Percentiles rank a stretch among this genome's conserved stretches.
Conservation (phyloP, 2,329 filamentous ascomycete species). For the Arthroderma sp. region DNA sequence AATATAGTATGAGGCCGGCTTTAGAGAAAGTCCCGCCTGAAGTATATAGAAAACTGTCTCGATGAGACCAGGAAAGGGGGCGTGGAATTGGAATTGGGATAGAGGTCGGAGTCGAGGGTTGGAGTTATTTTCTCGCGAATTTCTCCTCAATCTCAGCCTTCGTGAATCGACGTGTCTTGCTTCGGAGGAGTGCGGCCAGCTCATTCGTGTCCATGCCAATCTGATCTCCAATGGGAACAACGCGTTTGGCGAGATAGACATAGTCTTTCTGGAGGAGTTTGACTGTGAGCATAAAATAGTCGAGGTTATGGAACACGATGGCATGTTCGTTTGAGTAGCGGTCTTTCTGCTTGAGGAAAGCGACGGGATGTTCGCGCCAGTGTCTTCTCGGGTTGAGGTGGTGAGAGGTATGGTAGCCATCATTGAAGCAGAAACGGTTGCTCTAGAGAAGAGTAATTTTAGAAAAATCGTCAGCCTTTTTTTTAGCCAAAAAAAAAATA, state of each 20-base stretch:
- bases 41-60: no score
- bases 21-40: no score
- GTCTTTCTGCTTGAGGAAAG: constrained; percentile 57
- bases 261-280: constrained; percentile 60
- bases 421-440: constrained; percentile 72
- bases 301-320: constrained; percentile 67
- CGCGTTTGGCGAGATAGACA: constrained; percentile 49
- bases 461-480: no score
- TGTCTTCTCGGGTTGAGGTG: constrained; percentile 66
- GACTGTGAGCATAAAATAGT: constrained; percentile 64
- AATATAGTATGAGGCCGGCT: no score
- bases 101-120: no score
- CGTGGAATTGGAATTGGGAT: no score
- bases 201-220: constrained; percentile 52
- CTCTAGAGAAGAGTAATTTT: constrained; percentile 36
- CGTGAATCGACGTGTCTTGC: constrained; percentile 52
- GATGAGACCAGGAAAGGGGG: no score
- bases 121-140: no score
- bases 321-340: constrained; percentile 54
- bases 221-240: constrained; percentile 64
- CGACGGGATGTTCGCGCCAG: constrained; percentile 66
- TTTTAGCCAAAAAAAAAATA: neutral
- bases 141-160: constrained; percentile 45
- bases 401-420: constrained; percentile 71
- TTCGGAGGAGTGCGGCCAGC: constrained; percentile 47